Base-by-base conservation (phyloP, 768 basidiomycete species). In the Lanmaoa pseudosensibilis region DNA sequence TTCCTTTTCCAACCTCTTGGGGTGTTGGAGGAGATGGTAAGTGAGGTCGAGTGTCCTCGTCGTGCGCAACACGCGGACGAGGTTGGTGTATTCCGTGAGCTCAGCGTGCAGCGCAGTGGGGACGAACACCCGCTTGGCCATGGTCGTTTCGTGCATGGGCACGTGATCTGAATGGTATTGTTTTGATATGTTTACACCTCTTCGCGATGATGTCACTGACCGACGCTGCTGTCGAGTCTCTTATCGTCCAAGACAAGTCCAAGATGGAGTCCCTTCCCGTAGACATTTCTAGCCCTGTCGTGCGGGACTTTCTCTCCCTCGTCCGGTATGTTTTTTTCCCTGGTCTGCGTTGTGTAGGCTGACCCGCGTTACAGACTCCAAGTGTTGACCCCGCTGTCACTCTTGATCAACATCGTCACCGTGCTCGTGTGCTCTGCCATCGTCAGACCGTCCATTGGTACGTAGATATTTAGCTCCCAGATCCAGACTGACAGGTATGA, bases 351-450 rank as follows among this genome's bases (percentile, higher is more conserved):
- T 12, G 5, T 11, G 27, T 12, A 4, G 36, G 38, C 55, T 50
- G 30, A 54, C 9, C 15, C 21, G 25, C 3, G 3, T 5, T 2
- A 13, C 57, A 82, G 89, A 46, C 80, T 97, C 5, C 94, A 97
- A 69, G 90, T 96, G 21, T 74, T 94, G 45, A 93, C 93, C 0
- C 94, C 94, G 0, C 76, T 96, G 1, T 88, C 90, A 2, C 78
- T 96, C 10, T 79, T 94, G 61, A 83, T 94, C 55, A 90, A 90
- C 65, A 84, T 95, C 41, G 88, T 86, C 0, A 78, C 84, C 2
- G 76, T 88, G 46, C 64, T 88, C 36, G 80, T 92, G 5, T 95
- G 93, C 66, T 69, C 86, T 0, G 59, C 84, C 10, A 76, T 93
- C 19, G 77, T 88, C 30, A 80, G 75, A 19, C 93, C 93, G 0